A percentile compares a stretch with the other conserved stretches of the same genome.
Conservation (phyloP, 768 basidiomycete species). For the Rhizopogon rudus region DNA sequence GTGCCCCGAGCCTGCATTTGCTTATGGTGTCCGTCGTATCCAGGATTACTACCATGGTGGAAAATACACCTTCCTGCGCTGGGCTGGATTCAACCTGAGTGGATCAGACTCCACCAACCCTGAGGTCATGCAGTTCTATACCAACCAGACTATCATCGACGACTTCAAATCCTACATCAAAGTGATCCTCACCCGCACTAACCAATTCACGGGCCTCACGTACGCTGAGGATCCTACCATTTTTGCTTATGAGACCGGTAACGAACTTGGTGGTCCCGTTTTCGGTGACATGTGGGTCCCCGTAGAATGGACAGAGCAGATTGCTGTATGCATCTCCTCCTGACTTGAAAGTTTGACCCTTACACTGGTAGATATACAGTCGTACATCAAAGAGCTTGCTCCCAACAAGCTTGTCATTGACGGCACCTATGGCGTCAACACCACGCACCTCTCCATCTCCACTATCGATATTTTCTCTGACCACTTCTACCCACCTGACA, state of each 20-base stretch:
- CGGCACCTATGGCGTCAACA: neutral
- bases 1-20: neutral
- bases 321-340: constrained; percentile 9
- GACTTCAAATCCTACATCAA: constrained; percentile 45
- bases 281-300: constrained; percentile 7
- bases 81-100: constrained; percentile 10
- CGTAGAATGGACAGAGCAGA: constrained; percentile 9
- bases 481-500: constrained; percentile 11
- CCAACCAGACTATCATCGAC: constrained; percentile 38
- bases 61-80: constrained; percentile 26
- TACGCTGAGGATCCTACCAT: constrained; percentile 8
- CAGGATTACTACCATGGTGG: constrained; percentile 24
- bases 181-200: constrained; percentile 18
- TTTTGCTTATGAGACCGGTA: constrained; percentile 6
- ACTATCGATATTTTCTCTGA: constrained; percentile 7
- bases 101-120: constrained; percentile 21
- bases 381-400: constrained; percentile 21
- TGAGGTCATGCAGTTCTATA: constrained; percentile 36
- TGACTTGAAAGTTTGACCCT: neutral
- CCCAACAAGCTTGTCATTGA: constrained; percentile 20
- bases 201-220: constrained; percentile 10
- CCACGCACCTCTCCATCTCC: neutral
- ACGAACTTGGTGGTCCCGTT: constrained; percentile 3
- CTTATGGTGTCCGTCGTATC: neutral
- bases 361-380: neutral